phyloP scores from a whole-genome alignment of 2,329 filamentous ascomycete genomes.

The Colletotrichum cereale region DNA sequence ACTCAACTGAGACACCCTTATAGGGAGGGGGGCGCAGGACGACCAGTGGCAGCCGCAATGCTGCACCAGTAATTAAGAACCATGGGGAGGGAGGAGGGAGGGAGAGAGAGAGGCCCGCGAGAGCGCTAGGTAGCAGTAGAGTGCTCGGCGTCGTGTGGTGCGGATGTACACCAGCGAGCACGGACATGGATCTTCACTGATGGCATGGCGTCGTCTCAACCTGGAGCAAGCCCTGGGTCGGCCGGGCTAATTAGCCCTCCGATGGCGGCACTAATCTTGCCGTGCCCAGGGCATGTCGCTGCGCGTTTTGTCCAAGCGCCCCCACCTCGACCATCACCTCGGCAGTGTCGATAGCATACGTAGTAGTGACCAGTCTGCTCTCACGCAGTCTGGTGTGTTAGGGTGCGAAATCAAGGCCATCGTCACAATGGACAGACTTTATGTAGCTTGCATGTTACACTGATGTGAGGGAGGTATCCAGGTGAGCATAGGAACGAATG shows the following conservation, averaged over 20 bases:
- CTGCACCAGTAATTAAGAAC: conserved; percentile 10
- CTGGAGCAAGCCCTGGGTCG: conserved; percentile 32
- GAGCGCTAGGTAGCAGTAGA: background rate
- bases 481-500: background rate
- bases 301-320: conserved; percentile 4
- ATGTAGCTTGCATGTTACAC: background rate
- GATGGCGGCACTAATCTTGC: conserved; percentile 20
- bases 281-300: background rate
- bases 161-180: conserved; percentile 12
- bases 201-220: conserved; percentile 38
- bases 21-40: background rate
- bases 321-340: background rate
- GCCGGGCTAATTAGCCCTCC: conserved; percentile 39
- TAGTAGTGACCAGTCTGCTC: conserved; percentile 11
- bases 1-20: conserved; percentile 24
- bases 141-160: background rate
- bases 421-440: background rate
- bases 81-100: conserved; percentile 4
- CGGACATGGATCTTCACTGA: conserved; percentile 29
- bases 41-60: background rate
- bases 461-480: background rate
- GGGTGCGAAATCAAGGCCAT: background rate
- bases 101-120: background rate
- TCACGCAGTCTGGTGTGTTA: background rate
- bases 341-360: background rate